Conservation (phyloP, 192 early-diverging fungal species). For the Geosiphon pyriformis region DNA sequence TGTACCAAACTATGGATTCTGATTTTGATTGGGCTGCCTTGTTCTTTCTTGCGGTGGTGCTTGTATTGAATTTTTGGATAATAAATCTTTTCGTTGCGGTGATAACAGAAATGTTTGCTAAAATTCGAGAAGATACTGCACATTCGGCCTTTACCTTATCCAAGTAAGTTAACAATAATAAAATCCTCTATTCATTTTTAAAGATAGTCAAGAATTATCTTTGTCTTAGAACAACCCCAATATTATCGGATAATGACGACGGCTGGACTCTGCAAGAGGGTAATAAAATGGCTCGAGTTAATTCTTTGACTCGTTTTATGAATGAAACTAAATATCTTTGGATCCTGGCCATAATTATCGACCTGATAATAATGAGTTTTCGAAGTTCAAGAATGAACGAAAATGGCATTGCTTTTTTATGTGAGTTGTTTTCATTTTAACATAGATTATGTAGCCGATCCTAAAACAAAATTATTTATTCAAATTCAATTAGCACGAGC, state of each 20-base stretch:
- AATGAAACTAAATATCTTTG: slow-evolving; percentile 32
- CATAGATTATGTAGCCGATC: too few species aligned
- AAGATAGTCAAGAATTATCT: neutral
- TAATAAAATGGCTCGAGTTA: neutral
- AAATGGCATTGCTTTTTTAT: slow-evolving; percentile 21
- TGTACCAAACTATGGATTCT: slow-evolving; percentile 57
- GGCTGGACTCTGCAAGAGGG: slow-evolving; percentile 18
- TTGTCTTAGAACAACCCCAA: slow-evolving; percentile 11
- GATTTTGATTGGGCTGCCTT: slow-evolving; percentile 44
- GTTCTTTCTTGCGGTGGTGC: slow-evolving; percentile 50
- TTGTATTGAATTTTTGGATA: slow-evolving; percentile 63
- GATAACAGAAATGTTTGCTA: slow-evolving; percentile 60
- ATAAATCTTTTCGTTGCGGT: slow-evolving; percentile 63
- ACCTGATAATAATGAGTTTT: slow-evolving; percentile 46
- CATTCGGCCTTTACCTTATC: slow-evolving; percentile 53
- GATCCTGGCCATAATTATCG: slow-evolving; percentile 39
- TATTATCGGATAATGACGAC: slow-evolving; percentile 13
- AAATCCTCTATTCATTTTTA: neutral
- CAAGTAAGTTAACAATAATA: slow-evolving; percentile 28
- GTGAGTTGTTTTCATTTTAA: slow-evolving; percentile 22
- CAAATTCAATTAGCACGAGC: slow-evolving; percentile 27
- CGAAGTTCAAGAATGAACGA: slow-evolving; percentile 31
- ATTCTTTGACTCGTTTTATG: slow-evolving; percentile 16
- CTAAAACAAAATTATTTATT: too few species aligned
- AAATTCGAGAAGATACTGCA: slow-evolving; percentile 53